Evolutionary conservation across 2,329 filamentous ascomycete species (phyloP).

Genomic region (Nectriaceae sp.): DNA sequence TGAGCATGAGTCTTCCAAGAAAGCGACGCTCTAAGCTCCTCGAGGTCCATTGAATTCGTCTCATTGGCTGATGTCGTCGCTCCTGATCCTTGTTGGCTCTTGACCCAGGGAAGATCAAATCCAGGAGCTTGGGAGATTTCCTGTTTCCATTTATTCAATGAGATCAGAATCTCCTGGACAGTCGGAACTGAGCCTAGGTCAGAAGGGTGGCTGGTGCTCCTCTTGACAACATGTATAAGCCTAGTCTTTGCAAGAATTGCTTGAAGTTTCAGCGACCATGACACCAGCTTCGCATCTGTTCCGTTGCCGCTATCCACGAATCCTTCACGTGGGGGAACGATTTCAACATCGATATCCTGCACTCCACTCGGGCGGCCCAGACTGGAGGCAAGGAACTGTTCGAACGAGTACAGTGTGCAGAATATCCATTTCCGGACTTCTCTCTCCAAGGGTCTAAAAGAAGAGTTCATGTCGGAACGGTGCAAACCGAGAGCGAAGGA

Average conservation of each 20-base stretch:
- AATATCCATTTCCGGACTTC: constrained; percentile 38
- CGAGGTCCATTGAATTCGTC: constrained; percentile 22
- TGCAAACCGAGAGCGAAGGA: constrained; percentile 36
- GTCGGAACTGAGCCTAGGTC: constrained; percentile 10
- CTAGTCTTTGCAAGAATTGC: constrained; percentile 29
- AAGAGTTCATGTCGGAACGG: constrained; percentile 29
- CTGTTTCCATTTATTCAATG: constrained; percentile 12
- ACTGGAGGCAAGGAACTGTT: constrained; percentile 39
- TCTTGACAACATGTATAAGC: constrained; percentile 15
- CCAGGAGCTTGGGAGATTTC: constrained; percentile 17
- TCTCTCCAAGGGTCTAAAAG: constrained; percentile 35
- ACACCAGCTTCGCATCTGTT: constrained; percentile 30
- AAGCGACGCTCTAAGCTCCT: constrained; percentile 28
- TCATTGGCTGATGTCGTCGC: constrained; percentile 1
- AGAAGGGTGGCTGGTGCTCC: neutral
- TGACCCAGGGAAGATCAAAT: constrained; percentile 15
- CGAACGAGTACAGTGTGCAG: constrained; percentile 39
- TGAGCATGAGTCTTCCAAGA: constrained; percentile 29
- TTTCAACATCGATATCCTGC: constrained; percentile 37
- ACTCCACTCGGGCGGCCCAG: constrained; percentile 38
- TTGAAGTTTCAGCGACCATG: constrained; percentile 34
- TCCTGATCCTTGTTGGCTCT: constrained; percentile 1
- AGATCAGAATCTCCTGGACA: constrained; percentile 12
- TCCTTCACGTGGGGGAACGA: constrained; percentile 30
- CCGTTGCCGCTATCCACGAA: constrained; percentile 30